A percentile compares a stretch with the other conserved stretches of the same genome.
These are phyloP conservation scores for Naegleria gruberi DNA, from an alignment of 208 protist species.

Conservation along the genomic window DNA sequence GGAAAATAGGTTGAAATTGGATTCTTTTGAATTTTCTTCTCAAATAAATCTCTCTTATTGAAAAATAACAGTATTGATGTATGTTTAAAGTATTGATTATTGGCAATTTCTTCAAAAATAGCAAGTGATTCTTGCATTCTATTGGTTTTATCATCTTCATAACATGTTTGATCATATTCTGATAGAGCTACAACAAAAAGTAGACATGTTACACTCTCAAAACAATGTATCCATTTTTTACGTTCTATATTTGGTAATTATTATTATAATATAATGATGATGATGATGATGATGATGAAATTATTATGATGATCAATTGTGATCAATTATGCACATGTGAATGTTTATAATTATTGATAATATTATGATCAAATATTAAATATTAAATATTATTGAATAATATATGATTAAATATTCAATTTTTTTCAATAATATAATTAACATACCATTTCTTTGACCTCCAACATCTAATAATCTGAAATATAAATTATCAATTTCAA, in stretches of 20 bases:
- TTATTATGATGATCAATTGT: no score
- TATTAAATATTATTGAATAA: no score
- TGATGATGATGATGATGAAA: no score
- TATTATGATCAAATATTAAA: no score
- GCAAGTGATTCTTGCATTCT: conserved; percentile 63
- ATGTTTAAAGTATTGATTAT: conserved; percentile 54
- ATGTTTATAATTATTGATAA: no score
- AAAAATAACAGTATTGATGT: conserved; percentile 67
- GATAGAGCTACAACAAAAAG: conserved; percentile 53
- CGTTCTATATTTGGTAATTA: neutral
- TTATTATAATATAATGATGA: neutral
- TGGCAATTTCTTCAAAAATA: conserved; percentile 66
- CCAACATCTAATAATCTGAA: conserved; percentile 42
- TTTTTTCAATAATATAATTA: no score
- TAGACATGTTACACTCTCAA: conserved; percentile 65
- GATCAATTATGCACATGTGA: no score
- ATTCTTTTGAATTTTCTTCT: conserved; percentile 50
- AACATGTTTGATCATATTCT: conserved; percentile 60
- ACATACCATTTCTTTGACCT: conserved; percentile 25
- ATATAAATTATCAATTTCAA: conserved; percentile 43
- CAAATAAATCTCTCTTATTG: conserved; percentile 72
- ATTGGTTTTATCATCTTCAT: conserved; percentile 58
- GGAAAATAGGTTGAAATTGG: neutral
- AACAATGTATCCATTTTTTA: conserved; percentile 56
- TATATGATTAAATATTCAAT: no score